A percentile compares a stretch with the other conserved stretches of the same genome.
phyloP scores from a whole-genome alignment of 1,139 yeast species.

The Kluyveromyces sp. region DNA sequence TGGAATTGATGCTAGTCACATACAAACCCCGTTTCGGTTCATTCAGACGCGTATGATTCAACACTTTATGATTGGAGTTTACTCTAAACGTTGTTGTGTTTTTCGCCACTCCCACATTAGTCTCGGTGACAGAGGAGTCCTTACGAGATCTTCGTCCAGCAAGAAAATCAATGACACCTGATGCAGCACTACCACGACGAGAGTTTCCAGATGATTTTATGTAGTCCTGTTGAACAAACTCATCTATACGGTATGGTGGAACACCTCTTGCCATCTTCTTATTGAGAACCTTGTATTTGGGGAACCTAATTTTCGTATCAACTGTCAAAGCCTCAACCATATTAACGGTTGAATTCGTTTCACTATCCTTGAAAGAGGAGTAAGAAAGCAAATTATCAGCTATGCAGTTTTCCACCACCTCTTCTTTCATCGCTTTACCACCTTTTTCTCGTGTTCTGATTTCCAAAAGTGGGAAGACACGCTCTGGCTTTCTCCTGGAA shows the following conservation, averaged over 20 bases:
- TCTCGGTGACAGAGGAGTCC: conserved; percentile 1
- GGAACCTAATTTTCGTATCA: conserved; percentile 26
- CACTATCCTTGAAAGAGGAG: conserved; percentile 38
- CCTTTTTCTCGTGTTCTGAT: conserved; percentile 47
- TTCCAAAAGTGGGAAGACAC: conserved; percentile 53
- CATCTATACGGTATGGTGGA: conserved; percentile 32
- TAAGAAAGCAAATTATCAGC: conserved; percentile 54
- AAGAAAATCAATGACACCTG: conserved; percentile 25
- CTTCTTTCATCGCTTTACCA: conserved; percentile 47
- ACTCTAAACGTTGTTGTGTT: conserved; percentile 12
- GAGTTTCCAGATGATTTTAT: conserved; percentile 11
- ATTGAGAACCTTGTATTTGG: conserved; percentile 25
- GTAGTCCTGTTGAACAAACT: conserved; percentile 14
- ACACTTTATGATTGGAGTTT: conserved; percentile 21
- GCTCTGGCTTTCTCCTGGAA: conserved; percentile 36
- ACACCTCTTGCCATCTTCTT: conserved; percentile 20
- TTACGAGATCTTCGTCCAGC: conserved; percentile 14
- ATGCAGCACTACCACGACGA: conserved; percentile 10
- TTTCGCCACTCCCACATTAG: background rate
- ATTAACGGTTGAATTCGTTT: conserved; percentile 14
- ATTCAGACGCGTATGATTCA: conserved; percentile 22
- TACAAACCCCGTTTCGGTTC: conserved; percentile 37
- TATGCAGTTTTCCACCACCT: conserved; percentile 50
- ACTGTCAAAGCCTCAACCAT: conserved; percentile 31
- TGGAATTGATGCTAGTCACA: conserved; percentile 62